Conservation (phyloP, 345 rosid species). For the Arabidopsis arenosa region DNA sequence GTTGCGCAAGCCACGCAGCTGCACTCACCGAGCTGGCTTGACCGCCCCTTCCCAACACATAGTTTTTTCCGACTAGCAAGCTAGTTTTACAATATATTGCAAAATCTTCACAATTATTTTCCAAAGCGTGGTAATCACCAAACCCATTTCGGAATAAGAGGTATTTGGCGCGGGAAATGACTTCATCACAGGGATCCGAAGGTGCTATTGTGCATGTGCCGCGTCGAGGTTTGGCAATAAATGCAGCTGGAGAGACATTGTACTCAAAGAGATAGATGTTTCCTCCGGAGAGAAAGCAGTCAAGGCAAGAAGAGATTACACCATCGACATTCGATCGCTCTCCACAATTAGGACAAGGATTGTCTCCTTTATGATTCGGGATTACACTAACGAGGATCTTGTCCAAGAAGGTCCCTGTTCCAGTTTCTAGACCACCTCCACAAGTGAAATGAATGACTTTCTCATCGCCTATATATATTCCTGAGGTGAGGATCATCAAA, state of each 20-base stretch:
- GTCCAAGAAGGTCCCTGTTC: constrained; percentile 68
- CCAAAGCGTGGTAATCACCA: constrained; percentile 63
- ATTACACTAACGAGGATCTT: constrained; percentile 56
- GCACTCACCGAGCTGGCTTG: constrained; percentile 51
- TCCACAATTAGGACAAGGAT: constrained; percentile 63
- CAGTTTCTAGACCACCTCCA: constrained; percentile 64
- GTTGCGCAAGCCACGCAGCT: constrained; percentile 13
- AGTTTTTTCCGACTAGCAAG: constrained; percentile 42
- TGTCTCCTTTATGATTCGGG: constrained; percentile 41
- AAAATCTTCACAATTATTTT: constrained; percentile 79
- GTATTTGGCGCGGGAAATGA: constrained; percentile 55
- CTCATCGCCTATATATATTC: constrained; percentile 69
- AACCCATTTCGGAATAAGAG: constrained; percentile 62
- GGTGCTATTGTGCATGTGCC: constrained; percentile 71
- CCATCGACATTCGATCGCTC: constrained; percentile 53
- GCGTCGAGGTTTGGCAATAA: constrained; percentile 63
- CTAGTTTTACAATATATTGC: constrained; percentile 82
- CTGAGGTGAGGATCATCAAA: constrained; percentile 35
- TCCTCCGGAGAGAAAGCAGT: constrained; percentile 71
- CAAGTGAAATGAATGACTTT: constrained; percentile 80
- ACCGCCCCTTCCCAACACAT: constrained; percentile 64
- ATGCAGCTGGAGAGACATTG: constrained; percentile 50
- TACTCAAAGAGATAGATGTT: constrained; percentile 66
- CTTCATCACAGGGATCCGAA: constrained; percentile 60
- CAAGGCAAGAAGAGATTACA: constrained; percentile 67